Conservation (phyloP, 345 rosid species). For the Schrenkiella parvula region DNA sequence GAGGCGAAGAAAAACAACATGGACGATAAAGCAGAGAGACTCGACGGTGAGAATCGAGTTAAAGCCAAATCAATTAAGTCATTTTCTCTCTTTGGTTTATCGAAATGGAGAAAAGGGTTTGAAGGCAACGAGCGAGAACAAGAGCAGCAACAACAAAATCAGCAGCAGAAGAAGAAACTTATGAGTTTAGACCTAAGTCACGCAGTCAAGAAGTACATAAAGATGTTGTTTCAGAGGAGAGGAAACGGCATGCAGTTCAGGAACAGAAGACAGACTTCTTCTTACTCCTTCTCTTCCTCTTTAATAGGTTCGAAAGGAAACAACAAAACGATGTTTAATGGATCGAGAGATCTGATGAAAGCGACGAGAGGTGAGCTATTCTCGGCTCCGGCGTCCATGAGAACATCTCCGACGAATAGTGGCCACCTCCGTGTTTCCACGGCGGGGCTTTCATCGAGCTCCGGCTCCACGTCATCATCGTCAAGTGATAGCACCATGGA, state of each 20-base stretch:
- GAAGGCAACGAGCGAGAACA: slow-evolving; percentile 43
- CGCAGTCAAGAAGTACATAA: slow-evolving; percentile 51
- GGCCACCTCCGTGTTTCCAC: slow-evolving; percentile 42
- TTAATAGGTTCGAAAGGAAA: slow-evolving; percentile 19
- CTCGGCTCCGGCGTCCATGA: slow-evolving; percentile 93
- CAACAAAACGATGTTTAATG: slow-evolving; percentile 14
- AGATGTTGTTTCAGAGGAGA: slow-evolving; percentile 54
- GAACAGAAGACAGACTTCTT: slow-evolving; percentile 36
- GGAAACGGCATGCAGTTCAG: slow-evolving; percentile 38
- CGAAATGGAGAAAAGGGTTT: slow-evolving; percentile 49
- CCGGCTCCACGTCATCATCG: slow-evolving; percentile 39
- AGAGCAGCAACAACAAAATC: slow-evolving; percentile 37
- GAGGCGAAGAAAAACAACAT: background rate
- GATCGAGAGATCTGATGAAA: slow-evolving; percentile 34
- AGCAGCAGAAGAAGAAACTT: slow-evolving; percentile 46
- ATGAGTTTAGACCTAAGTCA: slow-evolving; percentile 58
- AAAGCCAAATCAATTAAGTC: slow-evolving; percentile 50
- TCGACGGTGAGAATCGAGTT: slow-evolving; percentile 11
- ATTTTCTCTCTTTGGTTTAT: slow-evolving; percentile 64
- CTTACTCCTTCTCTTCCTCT: slow-evolving; percentile 25
- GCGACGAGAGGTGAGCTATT: slow-evolving; percentile 47
- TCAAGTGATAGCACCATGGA: slow-evolving; percentile 82
- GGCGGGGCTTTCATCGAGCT: slow-evolving; percentile 38
- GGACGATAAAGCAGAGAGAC: background rate
- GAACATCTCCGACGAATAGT: slow-evolving; percentile 80